Evolutionary conservation across 805 yeast species (phyloP), one percentile per base, ranked within the genome.

Genomic region (Metschnikowia aberdeeniae): DNA sequence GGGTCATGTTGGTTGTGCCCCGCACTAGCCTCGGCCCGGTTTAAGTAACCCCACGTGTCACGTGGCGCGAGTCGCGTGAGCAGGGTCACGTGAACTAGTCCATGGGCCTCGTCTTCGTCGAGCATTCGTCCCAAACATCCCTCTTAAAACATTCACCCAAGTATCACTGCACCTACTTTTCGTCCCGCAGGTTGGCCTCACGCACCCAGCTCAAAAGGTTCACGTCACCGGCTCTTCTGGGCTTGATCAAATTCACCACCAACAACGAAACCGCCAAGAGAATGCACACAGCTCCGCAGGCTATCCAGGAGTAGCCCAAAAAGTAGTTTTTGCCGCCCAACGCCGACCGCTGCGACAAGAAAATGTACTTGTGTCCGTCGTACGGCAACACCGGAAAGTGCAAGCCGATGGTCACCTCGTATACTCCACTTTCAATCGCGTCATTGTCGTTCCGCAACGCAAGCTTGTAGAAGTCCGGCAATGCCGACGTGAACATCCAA

Each of bases 371-470:
- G 45, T 77, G 76, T 44, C 92, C 92, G 6, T 81, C 67, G 61
- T 74, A 86, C 30, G 78, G 81, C 20, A 71, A 67, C 2, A 86
- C 92, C 5, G 95, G 95, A 81, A 86, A 86, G 55, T 86, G 89
- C 50, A 86, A 68, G 0, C 89, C 93, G 33, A 84, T 74, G 33
- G 75, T 66, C 17, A 83, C 67, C 62, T 84, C 80, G 58, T 86
- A 86, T 10, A 71, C 71, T 33, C 93, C 93, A 5, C 70, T 68
- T 10, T 63, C 58, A 49, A 86, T 62, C 1, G 65, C 64, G 33
- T 80, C 82, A 39, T 79, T 59, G 49, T 78, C 81, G 58, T 84
- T 85, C 60, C 86, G 74, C 43, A 78, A 71, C 9, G 80, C 79
- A 62, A 86, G 63, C 62, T 69, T 70, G 53, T 64, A 64, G 52